Evolutionary conservation across 192 early-diverging fungal species (phyloP), one percentile per base, ranked within the genome.

Genomic region (Coemansia sp.): DNA sequence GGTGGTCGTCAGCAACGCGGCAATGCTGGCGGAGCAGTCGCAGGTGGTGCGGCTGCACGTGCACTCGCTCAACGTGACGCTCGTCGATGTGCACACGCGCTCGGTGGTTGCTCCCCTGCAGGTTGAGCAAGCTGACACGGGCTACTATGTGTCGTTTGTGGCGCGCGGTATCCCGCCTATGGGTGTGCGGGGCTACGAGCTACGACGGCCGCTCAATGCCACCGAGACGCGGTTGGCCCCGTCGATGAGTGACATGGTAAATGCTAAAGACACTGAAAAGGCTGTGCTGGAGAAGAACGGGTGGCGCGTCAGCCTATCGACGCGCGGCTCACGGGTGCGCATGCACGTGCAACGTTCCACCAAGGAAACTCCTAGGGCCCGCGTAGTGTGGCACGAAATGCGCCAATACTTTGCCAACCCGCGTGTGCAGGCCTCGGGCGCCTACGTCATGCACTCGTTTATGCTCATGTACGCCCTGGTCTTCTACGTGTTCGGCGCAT

Each of bases 391-490:
- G 46, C 68, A 71, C 40, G 30, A 60, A 50, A 50, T 78, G 57
- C 64, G 69, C 0, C 55, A 71, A 61, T 78, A 78, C 58, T 62
- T 67, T 22, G 61, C 62, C 43, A 78, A 78, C 55, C 74, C 74
- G 25, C 54, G 19, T 0, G 58, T 78, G 37, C 74, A 78, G 61
- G 18, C 74, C 3, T 78, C 74, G 24, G 74, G 74, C 24, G 74
- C 74, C 6, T 78, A 78, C 46, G 23, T 78, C 33, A 78, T 78
- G 74, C 74, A 78, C 47, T 78, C 74, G 60, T 78, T 78, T 43
- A 59, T 53, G 56, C 61, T 78, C 39, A 78, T 78, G 74, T 78
- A 67, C 56, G 45, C 45, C 15, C 0, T 55, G 7, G 68, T 71
- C 12, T 71, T 78, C 44, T 63, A 54, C n/a, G 39, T 62, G 14